A percentile compares a stretch with the other conserved stretches of the same genome.
Conservation (phyloP, 352 stramenopile species). For the Globisporangium radiosum region DNA sequence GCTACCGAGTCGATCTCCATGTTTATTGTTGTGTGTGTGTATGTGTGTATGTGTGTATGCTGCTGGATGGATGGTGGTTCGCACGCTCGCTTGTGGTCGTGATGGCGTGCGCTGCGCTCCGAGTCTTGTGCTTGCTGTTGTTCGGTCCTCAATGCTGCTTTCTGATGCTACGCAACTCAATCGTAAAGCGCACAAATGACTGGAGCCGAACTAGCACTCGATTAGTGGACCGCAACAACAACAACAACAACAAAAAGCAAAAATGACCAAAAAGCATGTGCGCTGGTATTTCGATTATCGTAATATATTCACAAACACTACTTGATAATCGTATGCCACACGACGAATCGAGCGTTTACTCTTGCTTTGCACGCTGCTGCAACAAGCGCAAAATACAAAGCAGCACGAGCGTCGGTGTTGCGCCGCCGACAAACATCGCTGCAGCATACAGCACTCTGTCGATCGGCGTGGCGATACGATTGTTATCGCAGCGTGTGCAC, state of each 20-base stretch:
- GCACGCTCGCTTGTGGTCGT: background rate
- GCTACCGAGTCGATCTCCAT: constrained; percentile 74
- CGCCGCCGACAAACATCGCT: constrained; percentile 22
- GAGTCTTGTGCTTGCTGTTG: background rate
- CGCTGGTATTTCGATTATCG: background rate
- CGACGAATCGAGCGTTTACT: constrained; percentile 15
- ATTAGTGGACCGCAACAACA: background rate
- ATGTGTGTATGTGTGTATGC: background rate
- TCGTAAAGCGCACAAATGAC: constrained; percentile 23
- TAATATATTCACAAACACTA: background rate
- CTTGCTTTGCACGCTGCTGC: constrained; percentile 19
- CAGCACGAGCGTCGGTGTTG: constrained; percentile 21
- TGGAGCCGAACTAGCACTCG: constrained; percentile 22
- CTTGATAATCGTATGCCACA: background rate
- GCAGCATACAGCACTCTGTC: constrained; percentile 46
- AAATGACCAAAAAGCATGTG: too few species aligned
- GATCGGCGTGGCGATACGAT: too few species aligned
- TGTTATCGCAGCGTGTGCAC: too few species aligned
- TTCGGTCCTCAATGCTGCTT: background rate
- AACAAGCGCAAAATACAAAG: constrained; percentile 18
- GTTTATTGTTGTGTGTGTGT: constrained; percentile 3
- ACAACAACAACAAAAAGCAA: too few species aligned
- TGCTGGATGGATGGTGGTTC: background rate
- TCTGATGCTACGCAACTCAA: too few species aligned
- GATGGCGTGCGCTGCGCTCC: background rate